Evolutionary conservation across 768 basidiomycete genomes (phyloP), one percentile per base, ranked within the genome.

Genomic region (Leccinellum albellum): DNA sequence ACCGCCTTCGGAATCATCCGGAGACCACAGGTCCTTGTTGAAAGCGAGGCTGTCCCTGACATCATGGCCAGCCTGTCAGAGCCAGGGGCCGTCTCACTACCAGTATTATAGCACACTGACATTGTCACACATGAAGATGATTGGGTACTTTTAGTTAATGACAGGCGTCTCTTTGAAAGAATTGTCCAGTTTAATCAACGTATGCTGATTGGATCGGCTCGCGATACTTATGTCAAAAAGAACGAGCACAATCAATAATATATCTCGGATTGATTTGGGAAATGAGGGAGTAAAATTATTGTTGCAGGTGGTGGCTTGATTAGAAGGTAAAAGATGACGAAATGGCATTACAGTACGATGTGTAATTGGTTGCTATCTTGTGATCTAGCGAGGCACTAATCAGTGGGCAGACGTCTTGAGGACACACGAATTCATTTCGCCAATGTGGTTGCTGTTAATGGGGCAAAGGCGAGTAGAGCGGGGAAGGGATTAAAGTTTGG

Each of bases 401-500:
- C 40, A 42, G n/a, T 42, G n/a, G 14, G 67, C 65, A 64, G 61
- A 62, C 63, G 62, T 48, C 56, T 65, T 44, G 33, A 51, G 49
- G 54, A 54, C 58, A 64, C 55, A 63, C 59, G 13, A 29, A 13
- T 66, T 64, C 66, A 64, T 72, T 70, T 64, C 66, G 70, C 57
- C 53, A 61, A 60, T 13, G 40, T 50, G 35, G 31, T 50, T 64
- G 32, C 60, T 61, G 40, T 35, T 55, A 45, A 21, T 50, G 59
- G 55, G 31, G 26, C 21, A 48, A 37, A 58, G 40, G 63, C 57
- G 21, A 55, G 56, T 71, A 73, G 45, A 58, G 60, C 69, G 69
- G 71, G 50, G 37, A 64, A 61, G 12, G 9, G 35, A 40, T 57
- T 59, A 68, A 62, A 51, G 65, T 69, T 70, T 58, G 53, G 17